Base-by-base conservation (phyloP, 208 protist species). In the Trypanosoma cruzi region DNA sequence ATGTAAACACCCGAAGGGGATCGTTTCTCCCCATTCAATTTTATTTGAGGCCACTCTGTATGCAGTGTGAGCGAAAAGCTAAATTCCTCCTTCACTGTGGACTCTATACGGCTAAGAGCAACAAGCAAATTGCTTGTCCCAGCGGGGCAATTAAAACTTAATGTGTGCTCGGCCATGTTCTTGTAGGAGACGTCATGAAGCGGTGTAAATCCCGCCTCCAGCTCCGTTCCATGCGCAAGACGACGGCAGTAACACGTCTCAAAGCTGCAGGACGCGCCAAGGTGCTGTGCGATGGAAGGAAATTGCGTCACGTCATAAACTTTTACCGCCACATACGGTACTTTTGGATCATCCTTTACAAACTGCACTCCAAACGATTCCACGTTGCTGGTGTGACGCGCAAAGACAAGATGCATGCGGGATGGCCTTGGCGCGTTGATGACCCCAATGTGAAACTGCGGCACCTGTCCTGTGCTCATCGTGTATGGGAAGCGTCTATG, bases 341-440 rank as follows among this genome's bases (percentile, higher is more conserved):
- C 72, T 20, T 67, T 64, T 37, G 79, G 67, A 57, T 83, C 65
- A 71, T 82, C 68, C 37, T 82, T 81, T 24, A 92, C 77, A 76
- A 84, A 88, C 65, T 91, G 84, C 26, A 79, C 65, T 2, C 77
- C 73, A 67, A 94, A 94, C 61, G 86, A 77, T 4, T 66, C 68
- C 24, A 92, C 75, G 61, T 90, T 74, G 0, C 70, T 80, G 50
- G 93, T 88, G 73, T 96, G 90, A 29, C 90, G 85, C 8, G 87
- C 88, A 48, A 96, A 75, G 44, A 93, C 83, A 34, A 96, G 71
- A 62, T 96, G 85, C 84, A 96, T 92, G 63, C 90, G 90, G 2
- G 86, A 88, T 6, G 73, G 70, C 42, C 44, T 56, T 31, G 80
- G 73, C 0, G 86, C 80, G 32, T 83, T 75, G 8, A 84, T 73